Base-by-base conservation (phyloP, 805 yeast genomes). In the Wickerhamomyces queroliae region DNA sequence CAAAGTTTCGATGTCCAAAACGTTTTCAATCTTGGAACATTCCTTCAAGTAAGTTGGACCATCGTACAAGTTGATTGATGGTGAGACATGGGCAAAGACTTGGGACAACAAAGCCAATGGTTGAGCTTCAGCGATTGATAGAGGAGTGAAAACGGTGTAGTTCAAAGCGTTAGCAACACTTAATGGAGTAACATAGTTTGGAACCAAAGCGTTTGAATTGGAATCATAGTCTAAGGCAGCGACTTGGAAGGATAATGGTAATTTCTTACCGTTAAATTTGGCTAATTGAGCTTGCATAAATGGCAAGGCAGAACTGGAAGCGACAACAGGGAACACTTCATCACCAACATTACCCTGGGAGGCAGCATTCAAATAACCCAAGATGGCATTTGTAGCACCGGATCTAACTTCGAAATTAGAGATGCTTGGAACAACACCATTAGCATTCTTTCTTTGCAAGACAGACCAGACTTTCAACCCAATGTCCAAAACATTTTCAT, bases 381-480 rank as follows among this genome's bases (percentile, higher is more conserved):
- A 66, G 34, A 91, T 72, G 21, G 85, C 75, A 45, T 78, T 72
- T 34, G 91, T 86, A 24, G 96, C 93, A 52, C 96, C 97, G 2
- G 83, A 67, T 58, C 95, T 78, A 41, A 86, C 75, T 55, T 89
- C 88, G 41, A 82, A 61, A 46, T 53, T 65, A 55, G 77, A 68
- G 49, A 82, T 61, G 39, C 68, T 67, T 21, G 95, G 93, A 39
- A 80, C 76, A n/a, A 59, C 62, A 19, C 79, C 80, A 34, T 61
- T 55, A 12, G 76, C 66, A 55, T 83, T 82, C 29, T 58, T 54
- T 52, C 75, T 71, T 53, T 67, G 67, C 36, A 68, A 60, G 34
- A 65, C 59, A 33, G 70, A 56, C 95, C 95, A 88, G 37, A 71
- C 59, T 45, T 67, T 68, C 45, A 83, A 56, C 35, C 76, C 70